Evolutionary conservation across 352 stramenopile genomes (phyloP).

Genomic region (Globisporangium middletonii): DNA sequence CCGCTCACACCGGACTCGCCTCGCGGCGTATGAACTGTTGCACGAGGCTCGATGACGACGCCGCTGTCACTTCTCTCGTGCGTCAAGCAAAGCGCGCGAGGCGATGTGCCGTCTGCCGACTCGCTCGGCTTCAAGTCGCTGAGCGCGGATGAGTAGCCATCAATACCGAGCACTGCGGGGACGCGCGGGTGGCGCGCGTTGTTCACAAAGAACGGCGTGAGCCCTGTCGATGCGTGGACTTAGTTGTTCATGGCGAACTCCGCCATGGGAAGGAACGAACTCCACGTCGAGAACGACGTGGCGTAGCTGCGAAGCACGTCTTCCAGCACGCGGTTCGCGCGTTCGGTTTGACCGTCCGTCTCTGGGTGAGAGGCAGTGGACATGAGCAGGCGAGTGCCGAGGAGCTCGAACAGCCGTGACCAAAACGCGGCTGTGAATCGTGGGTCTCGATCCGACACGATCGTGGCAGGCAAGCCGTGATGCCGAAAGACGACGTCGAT

Average conservation of each 20-base stretch:
- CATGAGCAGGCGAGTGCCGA: not conserved
- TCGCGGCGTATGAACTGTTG: too few relatives aligned
- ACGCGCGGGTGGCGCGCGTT: conserved; percentile 1
- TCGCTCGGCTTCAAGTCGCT: not conserved
- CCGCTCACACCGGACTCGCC: too few relatives aligned
- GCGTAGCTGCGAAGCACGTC: too few relatives aligned
- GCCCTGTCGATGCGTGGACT: not conserved
- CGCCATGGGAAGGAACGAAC: not conserved
- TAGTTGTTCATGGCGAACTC: conserved; percentile 3
- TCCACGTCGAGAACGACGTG: too few relatives aligned
- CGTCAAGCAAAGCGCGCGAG: not conserved
- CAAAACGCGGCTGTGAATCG: conserved; percentile 7
- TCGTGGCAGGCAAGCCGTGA: too few relatives aligned
- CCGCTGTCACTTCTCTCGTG: too few relatives aligned
- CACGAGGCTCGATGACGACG: too few relatives aligned
- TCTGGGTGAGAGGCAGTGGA: too few relatives aligned
- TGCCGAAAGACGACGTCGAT: too few relatives aligned
- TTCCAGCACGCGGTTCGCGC: too few relatives aligned
- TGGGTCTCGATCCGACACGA: conserved; percentile 10
- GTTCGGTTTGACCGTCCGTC: too few relatives aligned
- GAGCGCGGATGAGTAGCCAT: not conserved
- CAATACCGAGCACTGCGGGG: not conserved
- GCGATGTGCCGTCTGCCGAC: not conserved
- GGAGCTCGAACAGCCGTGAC: not conserved
- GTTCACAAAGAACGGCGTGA: not conserved